phyloP scores from a whole-genome alignment of 345 rosid genomes.

The Aethionema arabicum region DNA sequence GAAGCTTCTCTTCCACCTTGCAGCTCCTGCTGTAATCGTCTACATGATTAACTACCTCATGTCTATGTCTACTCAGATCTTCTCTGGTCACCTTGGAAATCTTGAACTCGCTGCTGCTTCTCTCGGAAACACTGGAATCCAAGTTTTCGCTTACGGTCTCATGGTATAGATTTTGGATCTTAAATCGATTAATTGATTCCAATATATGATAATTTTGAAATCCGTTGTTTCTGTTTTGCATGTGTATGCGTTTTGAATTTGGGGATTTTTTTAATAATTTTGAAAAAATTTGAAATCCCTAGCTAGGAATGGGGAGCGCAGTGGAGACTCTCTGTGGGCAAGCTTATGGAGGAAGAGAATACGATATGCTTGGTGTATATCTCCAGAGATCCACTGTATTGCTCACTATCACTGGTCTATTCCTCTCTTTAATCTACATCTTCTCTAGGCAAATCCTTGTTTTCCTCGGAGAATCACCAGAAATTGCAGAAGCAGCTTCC shows the following conservation, averaged over 20 bases:
- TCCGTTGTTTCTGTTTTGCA: background rate
- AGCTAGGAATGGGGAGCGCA: slow-evolving; percentile 69
- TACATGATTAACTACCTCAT: slow-evolving; percentile 57
- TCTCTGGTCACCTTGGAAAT: slow-evolving; percentile 62
- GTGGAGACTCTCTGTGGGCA: slow-evolving; percentile 78
- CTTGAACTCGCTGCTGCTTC: slow-evolving; percentile 64
- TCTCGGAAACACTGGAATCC: slow-evolving; percentile 65
- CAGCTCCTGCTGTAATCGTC: slow-evolving; percentile 54
- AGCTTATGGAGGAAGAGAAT: slow-evolving; percentile 57
- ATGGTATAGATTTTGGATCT: slow-evolving; percentile 21
- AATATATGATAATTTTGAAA: too few relatives aligned
- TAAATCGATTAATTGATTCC: too few relatives aligned
- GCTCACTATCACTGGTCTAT: slow-evolving; percentile 46
- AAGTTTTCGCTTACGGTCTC: slow-evolving; percentile 44
- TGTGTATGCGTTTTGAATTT: background rate
- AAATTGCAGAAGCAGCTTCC: slow-evolving; percentile 57
- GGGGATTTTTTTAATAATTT: background rate
- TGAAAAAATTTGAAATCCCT: background rate
- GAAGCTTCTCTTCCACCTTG: slow-evolving; percentile 47
- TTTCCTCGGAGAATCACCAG: slow-evolving; percentile 51
- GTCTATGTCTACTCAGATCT: slow-evolving; percentile 60
- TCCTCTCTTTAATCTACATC: slow-evolving; percentile 45
- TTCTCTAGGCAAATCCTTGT: slow-evolving; percentile 49
- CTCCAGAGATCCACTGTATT: slow-evolving; percentile 61
- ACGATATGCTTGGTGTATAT: slow-evolving; percentile 57